These are phyloP conservation scores for Moniliella sp. DNA, from an alignment of 1,284 basidiomycete species.

Conservation along the genomic window DNA sequence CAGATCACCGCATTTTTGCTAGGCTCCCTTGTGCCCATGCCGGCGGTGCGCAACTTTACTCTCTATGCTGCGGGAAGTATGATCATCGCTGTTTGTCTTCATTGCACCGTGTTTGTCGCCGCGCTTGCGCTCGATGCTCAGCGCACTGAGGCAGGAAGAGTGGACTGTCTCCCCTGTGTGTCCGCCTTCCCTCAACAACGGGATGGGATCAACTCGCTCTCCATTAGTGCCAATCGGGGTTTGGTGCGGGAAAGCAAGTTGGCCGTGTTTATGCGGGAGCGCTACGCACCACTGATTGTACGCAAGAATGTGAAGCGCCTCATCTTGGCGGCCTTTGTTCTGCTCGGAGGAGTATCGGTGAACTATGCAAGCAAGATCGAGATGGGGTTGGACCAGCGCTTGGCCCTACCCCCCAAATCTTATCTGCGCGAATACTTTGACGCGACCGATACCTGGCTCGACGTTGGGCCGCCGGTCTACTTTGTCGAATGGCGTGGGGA, in stretches of 20 bases:
- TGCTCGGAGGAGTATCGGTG: conserved; percentile 55
- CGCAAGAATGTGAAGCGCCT: conserved; percentile 50
- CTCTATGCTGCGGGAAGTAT: conserved; percentile 90
- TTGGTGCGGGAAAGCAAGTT: conserved; percentile 40
- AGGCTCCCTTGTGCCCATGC: conserved; percentile 92
- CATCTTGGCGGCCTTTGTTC: conserved; percentile 55
- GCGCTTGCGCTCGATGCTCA: conserved; percentile 43
- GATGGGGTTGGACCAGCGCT: conserved; percentile 75
- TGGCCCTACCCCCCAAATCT: conserved; percentile 73
- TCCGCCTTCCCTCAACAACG: background rate
- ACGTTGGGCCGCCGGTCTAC: conserved; percentile 86
- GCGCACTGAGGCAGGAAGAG: conserved; percentile 11
- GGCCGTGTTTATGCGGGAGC: conserved; percentile 56
- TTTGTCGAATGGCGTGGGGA: conserved; percentile 40
- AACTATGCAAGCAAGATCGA: conserved; percentile 73
- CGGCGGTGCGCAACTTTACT: conserved; percentile 88
- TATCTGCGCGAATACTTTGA: conserved; percentile 81
- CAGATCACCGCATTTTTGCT: conserved; percentile 77
- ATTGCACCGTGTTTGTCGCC: conserved; percentile 79
- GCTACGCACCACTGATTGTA: conserved; percentile 73
- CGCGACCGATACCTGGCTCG: conserved; percentile 61
- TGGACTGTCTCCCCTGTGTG: conserved; percentile 16
- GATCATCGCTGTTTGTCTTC: conserved; percentile 64
- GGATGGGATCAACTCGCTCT: conserved; percentile 30
- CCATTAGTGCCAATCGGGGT: conserved; percentile 37